Percentiles rank a stretch among this genome's conserved stretches.
Evolutionary conservation across 1,284 basidiomycete species (phyloP).

Genomic region (Sanghuangporus baumii): DNA sequence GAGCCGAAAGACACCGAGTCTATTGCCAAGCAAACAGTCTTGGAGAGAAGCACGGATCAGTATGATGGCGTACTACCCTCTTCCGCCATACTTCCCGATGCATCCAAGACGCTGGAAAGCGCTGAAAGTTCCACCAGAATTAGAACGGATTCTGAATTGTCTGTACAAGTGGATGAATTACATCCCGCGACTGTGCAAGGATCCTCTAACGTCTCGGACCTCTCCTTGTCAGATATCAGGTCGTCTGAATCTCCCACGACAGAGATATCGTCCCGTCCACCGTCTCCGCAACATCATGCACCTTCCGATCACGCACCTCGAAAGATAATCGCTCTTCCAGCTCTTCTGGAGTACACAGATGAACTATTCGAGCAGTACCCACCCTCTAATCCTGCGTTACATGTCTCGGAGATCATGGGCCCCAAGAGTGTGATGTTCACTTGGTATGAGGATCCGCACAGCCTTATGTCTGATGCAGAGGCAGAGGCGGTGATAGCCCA

Average conservation of each 20-base stretch:
- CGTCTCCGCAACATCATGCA: not conserved
- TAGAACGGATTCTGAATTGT: not conserved
- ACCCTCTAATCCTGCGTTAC: conserved; percentile 40
- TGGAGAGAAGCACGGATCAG: not conserved
- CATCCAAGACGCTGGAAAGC: not conserved
- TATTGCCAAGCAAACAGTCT: not conserved
- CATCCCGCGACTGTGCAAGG: not conserved
- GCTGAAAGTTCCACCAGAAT: not conserved
- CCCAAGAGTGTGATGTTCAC: conserved; percentile 57
- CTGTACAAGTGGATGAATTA: not conserved
- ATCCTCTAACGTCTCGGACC: not conserved
- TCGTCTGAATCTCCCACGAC: not conserved
- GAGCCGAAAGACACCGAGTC: not conserved
- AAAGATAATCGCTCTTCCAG: conserved; percentile 24
- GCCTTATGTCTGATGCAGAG: conserved; percentile 45
- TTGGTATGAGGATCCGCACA: conserved; percentile 42
- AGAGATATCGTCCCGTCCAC: not conserved
- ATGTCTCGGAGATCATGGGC: conserved; percentile 60
- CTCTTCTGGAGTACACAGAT: conserved; percentile 40
- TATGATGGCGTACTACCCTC: not conserved
- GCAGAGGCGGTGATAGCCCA: conserved; percentile 56
- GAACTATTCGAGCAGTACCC: conserved; percentile 38
- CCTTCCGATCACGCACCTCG: not conserved
- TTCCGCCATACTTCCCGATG: not conserved
- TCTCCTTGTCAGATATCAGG: not conserved